Evolutionary conservation across 345 rosid species (phyloP), one percentile per base, ranked within the genome.

Genomic region (Streptanthus diversifolius): DNA sequence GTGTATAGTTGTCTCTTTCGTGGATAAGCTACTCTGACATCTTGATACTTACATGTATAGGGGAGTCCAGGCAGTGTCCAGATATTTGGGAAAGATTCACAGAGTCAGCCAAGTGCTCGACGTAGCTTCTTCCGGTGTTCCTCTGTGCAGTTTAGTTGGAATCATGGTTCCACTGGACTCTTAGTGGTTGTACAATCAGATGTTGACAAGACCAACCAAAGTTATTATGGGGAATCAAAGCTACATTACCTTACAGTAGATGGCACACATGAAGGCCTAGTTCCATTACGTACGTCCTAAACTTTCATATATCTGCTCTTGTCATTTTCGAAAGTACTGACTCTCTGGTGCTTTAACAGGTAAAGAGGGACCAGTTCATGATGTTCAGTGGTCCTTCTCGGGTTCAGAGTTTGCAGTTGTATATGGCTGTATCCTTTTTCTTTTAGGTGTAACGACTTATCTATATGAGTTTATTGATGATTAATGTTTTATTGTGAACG

Each of bases 301-400:
- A 32, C 73, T 73, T 55, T 73, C 43, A 24, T 60, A 4, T 57
- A 25, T 18, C 4, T 40, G 19, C 71, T 55, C 27, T 52, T 22
- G 32, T 61, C 47, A 32, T 12, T 41, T 7, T 59, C 36, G 51
- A 59, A 48, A 30, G 79, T 79, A 59, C 80, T 85, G 73, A 84
- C 27, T 71, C 29, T 67, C 67, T 49, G 65, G 73, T 68, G n/a
- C 68, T 36, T 64, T 77, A 53, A 60, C 87, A 90, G 98, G 98
- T 79, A 93, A 93, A 77, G 98, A 93, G 75, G 98, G 98, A 45
- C 98, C 98, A 30, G 70, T 93, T 80, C 97, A 93, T 77, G 97
- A 93, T 81, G 98, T 90, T 78, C 98, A 87, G 56, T 93, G 98
- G 98, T 93, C 98, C 12, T 73, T 65, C 63, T 87, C 90, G 48